Evolutionary conservation across 2,329 filamentous ascomycete species (phyloP).

Genomic region (Zymoseptoria pseudotritici): DNA sequence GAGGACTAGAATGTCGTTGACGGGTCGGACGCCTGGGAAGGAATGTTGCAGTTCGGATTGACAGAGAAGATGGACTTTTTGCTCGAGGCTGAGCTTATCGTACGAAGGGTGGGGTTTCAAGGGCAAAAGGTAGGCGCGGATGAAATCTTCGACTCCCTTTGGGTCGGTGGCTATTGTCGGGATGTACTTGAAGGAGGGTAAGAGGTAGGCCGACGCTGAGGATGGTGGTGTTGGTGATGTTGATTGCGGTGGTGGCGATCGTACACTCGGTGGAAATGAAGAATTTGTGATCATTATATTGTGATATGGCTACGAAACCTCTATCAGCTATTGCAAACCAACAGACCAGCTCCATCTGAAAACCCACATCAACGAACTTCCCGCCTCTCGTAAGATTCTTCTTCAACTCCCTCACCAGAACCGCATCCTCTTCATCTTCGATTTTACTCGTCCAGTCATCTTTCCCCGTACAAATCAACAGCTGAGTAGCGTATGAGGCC

Average conservation of each 20-base stretch:
- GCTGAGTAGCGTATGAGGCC: slow-evolving; percentile 69
- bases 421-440: slow-evolving; percentile 62
- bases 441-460: slow-evolving; percentile 77
- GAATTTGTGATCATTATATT: slow-evolving; percentile 70
- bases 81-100: slow-evolving; percentile 46
- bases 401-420: slow-evolving; percentile 64
- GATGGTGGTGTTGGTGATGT: slow-evolving; percentile 5
- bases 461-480: slow-evolving; percentile 74
- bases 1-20: slow-evolving; percentile 65
- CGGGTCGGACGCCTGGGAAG: slow-evolving; percentile 52
- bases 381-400: slow-evolving; percentile 37
- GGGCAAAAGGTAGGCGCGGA: slow-evolving; percentile 61
- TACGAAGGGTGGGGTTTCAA: slow-evolving; percentile 55
- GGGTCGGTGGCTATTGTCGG: slow-evolving; percentile 58
- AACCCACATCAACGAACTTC: slow-evolving; percentile 40
- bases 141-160: slow-evolving; percentile 48
- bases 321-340: slow-evolving; percentile 14
- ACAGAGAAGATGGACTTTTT: slow-evolving; percentile 41
- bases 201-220: slow-evolving; percentile 60
- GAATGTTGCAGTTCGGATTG: slow-evolving; percentile 40
- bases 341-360: not conserved
- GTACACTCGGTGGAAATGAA: slow-evolving; percentile 55
- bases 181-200: slow-evolving; percentile 78
- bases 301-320: slow-evolving; percentile 62
- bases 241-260: slow-evolving; percentile 8